Evolutionary conservation across 176 grass and related monocot species (phyloP).

Genomic region (Avena sativa): DNA sequence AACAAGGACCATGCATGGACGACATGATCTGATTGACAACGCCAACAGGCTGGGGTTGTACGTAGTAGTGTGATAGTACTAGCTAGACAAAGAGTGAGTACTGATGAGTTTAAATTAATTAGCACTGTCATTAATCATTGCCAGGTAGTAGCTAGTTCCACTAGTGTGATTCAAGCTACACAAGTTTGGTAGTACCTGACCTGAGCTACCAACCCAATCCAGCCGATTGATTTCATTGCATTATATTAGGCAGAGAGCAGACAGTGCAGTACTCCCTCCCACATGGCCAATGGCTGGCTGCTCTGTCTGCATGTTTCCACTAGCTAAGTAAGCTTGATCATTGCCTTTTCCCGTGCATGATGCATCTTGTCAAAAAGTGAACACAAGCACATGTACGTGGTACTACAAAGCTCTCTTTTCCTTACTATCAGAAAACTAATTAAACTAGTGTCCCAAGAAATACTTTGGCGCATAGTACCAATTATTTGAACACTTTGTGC

Average conservation of each 20-base stretch:
- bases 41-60: background rate
- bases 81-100: no score
- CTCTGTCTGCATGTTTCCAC: background rate
- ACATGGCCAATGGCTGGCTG: background rate
- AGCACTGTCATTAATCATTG: background rate
- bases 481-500: no score
- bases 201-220: background rate
- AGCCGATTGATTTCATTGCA: background rate
- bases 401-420: no score
- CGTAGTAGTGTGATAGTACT: no score
- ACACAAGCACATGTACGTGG: background rate
- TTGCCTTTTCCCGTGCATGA: background rate
- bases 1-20: background rate
- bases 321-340: background rate
- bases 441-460: no score
- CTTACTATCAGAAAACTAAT: no score
- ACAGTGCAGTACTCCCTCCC: background rate
- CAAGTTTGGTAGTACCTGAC: no score
- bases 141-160: no score
- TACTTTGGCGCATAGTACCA: no score
- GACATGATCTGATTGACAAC: conserved; percentile 1
- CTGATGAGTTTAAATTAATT: no score
- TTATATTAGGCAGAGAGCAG: background rate
- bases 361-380: background rate
- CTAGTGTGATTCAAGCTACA: no score